Evolutionary conservation across 257 asterid species (phyloP).

Genomic region (Solanum lignicaule): DNA sequence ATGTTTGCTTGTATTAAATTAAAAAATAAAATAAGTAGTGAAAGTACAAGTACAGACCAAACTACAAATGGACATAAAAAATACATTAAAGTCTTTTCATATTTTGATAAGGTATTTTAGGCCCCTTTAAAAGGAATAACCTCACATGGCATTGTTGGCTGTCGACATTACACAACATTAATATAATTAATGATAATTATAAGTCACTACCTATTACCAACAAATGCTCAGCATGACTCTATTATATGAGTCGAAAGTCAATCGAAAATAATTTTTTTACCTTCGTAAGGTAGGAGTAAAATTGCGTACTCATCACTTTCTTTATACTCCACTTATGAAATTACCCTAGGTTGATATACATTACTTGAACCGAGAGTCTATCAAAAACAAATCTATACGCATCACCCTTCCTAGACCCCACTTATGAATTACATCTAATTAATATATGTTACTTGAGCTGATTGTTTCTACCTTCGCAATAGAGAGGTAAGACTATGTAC

Average conservation of each 20-base stretch:
- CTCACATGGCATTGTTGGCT: constrained; percentile 14
- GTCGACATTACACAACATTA: not conserved
- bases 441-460: too few relatives aligned
- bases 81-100: not conserved
- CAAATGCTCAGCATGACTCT: not conserved
- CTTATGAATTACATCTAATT: too few relatives aligned
- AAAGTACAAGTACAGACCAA: not conserved
- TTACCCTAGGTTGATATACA: not conserved
- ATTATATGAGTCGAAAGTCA: accelerated
- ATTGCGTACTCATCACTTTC: accelerated
- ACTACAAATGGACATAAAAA: not conserved
- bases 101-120: not conserved
- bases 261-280: too few relatives aligned
- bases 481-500: not conserved
- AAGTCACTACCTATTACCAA: not conserved
- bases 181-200: not conserved
- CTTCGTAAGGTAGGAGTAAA: not conserved
- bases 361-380: too few relatives aligned
- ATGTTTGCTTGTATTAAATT: not conserved
- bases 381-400: not conserved
- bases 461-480: not conserved
- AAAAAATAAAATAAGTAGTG: not conserved
- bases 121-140: not conserved
- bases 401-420: not conserved
- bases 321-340: too few relatives aligned